Percentiles rank a stretch among this genome's conserved stretches.
Conservation (phyloP, 2,329 filamentous ascomycete species). For the Talaromyces amestolkiae region DNA sequence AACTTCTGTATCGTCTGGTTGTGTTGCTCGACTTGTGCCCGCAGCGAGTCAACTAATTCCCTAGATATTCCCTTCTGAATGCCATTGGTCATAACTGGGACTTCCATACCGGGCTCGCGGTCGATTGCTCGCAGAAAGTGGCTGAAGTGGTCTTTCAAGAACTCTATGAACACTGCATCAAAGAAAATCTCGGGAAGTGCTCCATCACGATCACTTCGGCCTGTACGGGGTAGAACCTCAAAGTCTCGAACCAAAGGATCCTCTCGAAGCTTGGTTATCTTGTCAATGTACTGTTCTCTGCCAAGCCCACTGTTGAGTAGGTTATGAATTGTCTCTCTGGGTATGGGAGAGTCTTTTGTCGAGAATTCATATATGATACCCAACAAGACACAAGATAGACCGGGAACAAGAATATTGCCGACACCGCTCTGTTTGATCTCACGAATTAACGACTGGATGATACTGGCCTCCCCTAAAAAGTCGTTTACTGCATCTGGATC, state of each 20-base stretch:
- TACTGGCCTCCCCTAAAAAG: conserved; percentile 86
- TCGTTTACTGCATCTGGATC: conserved; percentile 89
- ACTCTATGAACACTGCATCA: conserved; percentile 82
- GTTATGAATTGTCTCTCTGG: conserved; percentile 74
- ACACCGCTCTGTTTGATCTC: conserved; percentile 62
- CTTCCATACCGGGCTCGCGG: conserved; percentile 82
- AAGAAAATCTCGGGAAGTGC: conserved; percentile 78
- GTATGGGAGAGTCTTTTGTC: conserved; percentile 90
- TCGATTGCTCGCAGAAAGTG: conserved; percentile 81
- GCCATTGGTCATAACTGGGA: conserved; percentile 74
- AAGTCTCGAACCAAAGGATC: conserved; percentile 82
- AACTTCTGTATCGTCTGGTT: conserved; percentile 58
- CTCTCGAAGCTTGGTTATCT: conserved; percentile 71
- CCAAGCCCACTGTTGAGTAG: conserved; percentile 75
- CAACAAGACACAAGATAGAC: conserved; percentile 78
- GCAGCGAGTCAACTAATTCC: conserved; percentile 82
- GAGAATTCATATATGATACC: conserved; percentile 96
- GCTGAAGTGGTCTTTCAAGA: conserved; percentile 94
- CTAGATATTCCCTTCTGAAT: conserved; percentile 89
- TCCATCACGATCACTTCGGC: conserved; percentile 52
- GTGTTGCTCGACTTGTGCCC: conserved; percentile 72
- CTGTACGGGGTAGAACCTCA: conserved; percentile 75
- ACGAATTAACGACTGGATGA: conserved; percentile 80
- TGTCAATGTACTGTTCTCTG: conserved; percentile 82
- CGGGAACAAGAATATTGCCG: conserved; percentile 68